phyloP scores from a whole-genome alignment of 805 yeast species.

The Grigorovia yakushimaensis region DNA sequence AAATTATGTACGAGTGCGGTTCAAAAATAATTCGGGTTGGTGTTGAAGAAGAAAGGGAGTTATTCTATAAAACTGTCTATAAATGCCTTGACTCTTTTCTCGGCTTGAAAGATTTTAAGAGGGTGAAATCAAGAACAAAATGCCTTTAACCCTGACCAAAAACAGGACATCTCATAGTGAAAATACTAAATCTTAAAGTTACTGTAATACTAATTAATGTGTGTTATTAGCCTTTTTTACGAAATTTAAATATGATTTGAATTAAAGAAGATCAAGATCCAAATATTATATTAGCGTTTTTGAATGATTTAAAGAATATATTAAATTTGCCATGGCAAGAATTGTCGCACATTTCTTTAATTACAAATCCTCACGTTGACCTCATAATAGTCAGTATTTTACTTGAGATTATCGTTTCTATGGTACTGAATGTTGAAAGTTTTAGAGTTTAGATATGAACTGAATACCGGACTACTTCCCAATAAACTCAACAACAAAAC shows the following conservation, averaged over 20 bases:
- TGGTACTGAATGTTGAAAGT: slow-evolving; percentile 53
- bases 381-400: slow-evolving; percentile 36
- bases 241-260: too few relatives aligned
- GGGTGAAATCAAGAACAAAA: slow-evolving; percentile 53
- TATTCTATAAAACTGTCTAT: too few relatives aligned
- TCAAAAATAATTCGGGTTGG: too few relatives aligned
- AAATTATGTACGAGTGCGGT: too few relatives aligned
- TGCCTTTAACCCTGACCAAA: slow-evolving; percentile 59
- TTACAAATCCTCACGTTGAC: slow-evolving; percentile 40
- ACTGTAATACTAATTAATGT: too few relatives aligned
- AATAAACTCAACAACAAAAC: slow-evolving; percentile 50
- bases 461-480: slow-evolving; percentile 75
- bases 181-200: too few relatives aligned
- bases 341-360: slow-evolving; percentile 41
- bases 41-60: too few relatives aligned
- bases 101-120: slow-evolving; percentile 60
- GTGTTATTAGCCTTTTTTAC: too few relatives aligned
- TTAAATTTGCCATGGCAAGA: slow-evolving; percentile 48
- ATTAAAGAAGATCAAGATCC: slow-evolving; percentile 73
- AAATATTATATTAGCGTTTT: slow-evolving; percentile 48
- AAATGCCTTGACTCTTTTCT: slow-evolving; percentile 77
- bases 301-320: slow-evolving; percentile 50
- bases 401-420: slow-evolving; percentile 71
- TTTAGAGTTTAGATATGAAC: slow-evolving; percentile 63
- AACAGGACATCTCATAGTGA: too few relatives aligned